These are phyloP conservation scores for Haplosporangium gracile DNA, from an alignment of 192 early-diverging fungal species.

Conservation along the genomic window DNA sequence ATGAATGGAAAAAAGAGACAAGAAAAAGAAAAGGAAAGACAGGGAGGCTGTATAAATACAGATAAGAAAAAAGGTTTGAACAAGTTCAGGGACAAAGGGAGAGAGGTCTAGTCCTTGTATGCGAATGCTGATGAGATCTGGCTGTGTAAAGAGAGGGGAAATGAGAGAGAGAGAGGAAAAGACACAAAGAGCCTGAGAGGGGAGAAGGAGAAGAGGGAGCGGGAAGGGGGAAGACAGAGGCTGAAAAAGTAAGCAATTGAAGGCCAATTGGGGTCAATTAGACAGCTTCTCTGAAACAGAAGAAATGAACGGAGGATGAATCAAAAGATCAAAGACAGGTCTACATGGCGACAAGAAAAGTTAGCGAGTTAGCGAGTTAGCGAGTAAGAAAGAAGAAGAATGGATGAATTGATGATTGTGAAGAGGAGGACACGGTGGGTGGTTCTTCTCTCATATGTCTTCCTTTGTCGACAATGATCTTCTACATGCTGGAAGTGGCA, in stretches of 20 bases:
- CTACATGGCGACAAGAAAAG: no score
- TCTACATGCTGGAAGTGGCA: no score
- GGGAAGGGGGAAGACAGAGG: not conserved
- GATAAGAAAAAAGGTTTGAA: not conserved
- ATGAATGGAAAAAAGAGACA: not conserved
- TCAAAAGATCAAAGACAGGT: no score
- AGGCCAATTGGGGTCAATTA: not conserved
- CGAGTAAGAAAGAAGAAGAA: no score
- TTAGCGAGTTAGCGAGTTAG: no score
- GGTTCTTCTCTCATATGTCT: no score
- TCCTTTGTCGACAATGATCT: no score
- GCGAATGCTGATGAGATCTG: not conserved
- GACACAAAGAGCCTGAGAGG: not conserved
- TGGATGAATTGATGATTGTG: no score
- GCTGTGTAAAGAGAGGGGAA: not conserved
- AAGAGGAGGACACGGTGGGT: no score
- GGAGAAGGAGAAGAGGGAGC: not conserved
- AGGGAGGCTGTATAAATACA: not conserved
- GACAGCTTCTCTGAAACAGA: no score
- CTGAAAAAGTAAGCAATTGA: not conserved
- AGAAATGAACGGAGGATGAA: no score
- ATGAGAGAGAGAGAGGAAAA: not conserved
- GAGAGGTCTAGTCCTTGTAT: not conserved
- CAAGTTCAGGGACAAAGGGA: not conserved
- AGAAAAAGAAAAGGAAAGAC: not conserved